Base-by-base conservation (phyloP, 148 eudicot genomes). In the Nyssa sinensis region DNA sequence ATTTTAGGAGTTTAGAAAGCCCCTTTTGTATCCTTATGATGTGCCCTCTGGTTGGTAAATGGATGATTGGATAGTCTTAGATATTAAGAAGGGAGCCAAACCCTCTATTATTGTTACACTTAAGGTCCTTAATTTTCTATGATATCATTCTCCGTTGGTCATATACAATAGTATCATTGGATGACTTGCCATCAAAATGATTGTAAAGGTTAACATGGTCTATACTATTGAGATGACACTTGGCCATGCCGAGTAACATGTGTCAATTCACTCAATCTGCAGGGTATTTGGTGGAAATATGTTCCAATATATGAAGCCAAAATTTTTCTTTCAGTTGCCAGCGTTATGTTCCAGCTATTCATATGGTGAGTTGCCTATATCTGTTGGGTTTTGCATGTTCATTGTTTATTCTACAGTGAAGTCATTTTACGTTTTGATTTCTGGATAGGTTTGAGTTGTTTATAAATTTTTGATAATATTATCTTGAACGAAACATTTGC, bases 241-340 rank as follows among this genome's bases (percentile, higher is more conserved):
- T 14, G 44, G 24, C 1, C 59, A n/a, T 55, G 0, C 16, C 19
- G 17, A 55, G 24, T 55, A n/a, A 55, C 0, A 55, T 55, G 59
- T 21, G 19, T 64, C 62, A 61, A 61, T 25, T 61, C 7, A 24
- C 32, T 61, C 2, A 9, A 37, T 37, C 12, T 51, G 70, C 80
- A 62, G 64, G 67, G 24, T 6, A 55, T 64, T n/a, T 70, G 25
- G 60, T 28, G 13, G 16, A 34, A 53, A 29, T 33, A 19, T 76
- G 33, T 73, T 64, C 76, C 58, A 63, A 47, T 30, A 27, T 28
- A n/a, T 34, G 55, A 63, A 63, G 75, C 64, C 55, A 39, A 49
- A 51, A 71, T 60, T 55, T n/a, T 39, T n/a, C n/a, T 62, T 60
- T 34, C 28, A 41, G 60, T 37, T 58, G 65, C 59, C 41, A 33